Evolutionary conservation across 768 basidiomycete species (phyloP).

Genomic region (Saitozyma podzolica): DNA sequence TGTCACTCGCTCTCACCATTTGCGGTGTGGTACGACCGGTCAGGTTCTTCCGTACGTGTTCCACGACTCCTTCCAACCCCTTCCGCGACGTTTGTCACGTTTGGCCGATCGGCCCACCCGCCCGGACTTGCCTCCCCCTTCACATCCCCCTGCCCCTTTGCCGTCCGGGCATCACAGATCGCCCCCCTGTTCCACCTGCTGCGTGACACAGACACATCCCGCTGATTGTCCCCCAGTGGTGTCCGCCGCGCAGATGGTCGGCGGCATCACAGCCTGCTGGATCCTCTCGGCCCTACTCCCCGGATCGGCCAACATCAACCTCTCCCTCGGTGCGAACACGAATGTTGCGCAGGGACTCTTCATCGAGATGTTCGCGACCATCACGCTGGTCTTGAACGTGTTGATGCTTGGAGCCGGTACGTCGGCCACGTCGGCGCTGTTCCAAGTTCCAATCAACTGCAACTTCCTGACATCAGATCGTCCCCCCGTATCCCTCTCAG

Average conservation of each 20-base stretch:
- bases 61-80: not conserved
- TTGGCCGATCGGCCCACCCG: too few relatives aligned
- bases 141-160: not conserved
- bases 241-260: slow-evolving; percentile 37
- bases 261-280: slow-evolving; percentile 38
- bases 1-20: slow-evolving; percentile 42
- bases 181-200: too few relatives aligned
- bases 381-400: slow-evolving; percentile 42
- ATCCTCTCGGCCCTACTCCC: slow-evolving; percentile 44
- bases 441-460: too few relatives aligned
- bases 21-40: slow-evolving; percentile 45
- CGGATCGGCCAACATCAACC: slow-evolving; percentile 27
- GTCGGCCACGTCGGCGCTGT: too few relatives aligned
- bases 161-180: too few relatives aligned
- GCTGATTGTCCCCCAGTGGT: too few relatives aligned
- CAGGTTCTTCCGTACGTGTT: slow-evolving; percentile 40
- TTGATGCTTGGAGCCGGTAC: slow-evolving; percentile 49
- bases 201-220: too few relatives aligned
- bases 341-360: slow-evolving; percentile 43
- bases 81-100: not conserved
- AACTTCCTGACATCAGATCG: too few relatives aligned
- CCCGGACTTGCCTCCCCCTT: not conserved
- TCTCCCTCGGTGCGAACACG: slow-evolving; percentile 32
- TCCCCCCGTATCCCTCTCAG: too few relatives aligned
- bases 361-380: slow-evolving; percentile 51